Base-by-base conservation (phyloP, 2,329 filamentous ascomycete genomes). In the Ophidiomyces ophidiicola region DNA sequence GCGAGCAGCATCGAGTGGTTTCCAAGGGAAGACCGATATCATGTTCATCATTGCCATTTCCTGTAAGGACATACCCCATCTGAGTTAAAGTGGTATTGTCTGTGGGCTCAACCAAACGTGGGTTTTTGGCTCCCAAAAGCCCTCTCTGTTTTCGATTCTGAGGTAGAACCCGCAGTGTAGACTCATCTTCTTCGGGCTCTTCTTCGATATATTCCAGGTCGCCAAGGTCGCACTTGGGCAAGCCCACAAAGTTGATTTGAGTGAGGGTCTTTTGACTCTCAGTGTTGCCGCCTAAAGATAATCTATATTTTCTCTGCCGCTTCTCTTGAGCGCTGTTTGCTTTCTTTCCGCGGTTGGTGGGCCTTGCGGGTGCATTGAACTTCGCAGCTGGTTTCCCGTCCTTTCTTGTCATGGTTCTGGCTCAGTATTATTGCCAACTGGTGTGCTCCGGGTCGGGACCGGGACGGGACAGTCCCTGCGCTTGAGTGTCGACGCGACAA, bases 191-290 rank as follows among this genome's bases (percentile, higher is more conserved):
- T 37, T 54, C 48, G 4, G 53, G 45, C 31, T 56, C 25, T 23
- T 49, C 44, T 6, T 54, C 49, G 14, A 59, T 50, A 42, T 59
- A 59, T 26, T 57, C 49, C n/a, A 58, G 49, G 20, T 53, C 44
- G 4, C 48, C 23, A 33, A 41, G 41, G 35, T 29, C 37, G 8
- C 25, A 18, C 44, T 43, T 45, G 46, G 26, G 39, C 48, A 30
- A 52, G 2, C 53, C 53, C 32, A 61, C 58, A 36, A 57, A 63
- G 25, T 58, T 59, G 34, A 64, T 60, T 41, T 64, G 61, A 1
- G 61, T 64, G 11, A 64, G 52, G 0, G 61, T 64, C 2, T 58
- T 54, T 32, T 64, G 61, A 10, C 51, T 54, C 5, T 37, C 46
- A 11, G 49, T 36, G 20, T 46, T 44, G 21, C 47, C 42, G 12